A percentile compares a stretch with the other conserved stretches of the same genome.
phyloP scores from a whole-genome alignment of 345 rosid genomes.

The Linum tenue region DNA sequence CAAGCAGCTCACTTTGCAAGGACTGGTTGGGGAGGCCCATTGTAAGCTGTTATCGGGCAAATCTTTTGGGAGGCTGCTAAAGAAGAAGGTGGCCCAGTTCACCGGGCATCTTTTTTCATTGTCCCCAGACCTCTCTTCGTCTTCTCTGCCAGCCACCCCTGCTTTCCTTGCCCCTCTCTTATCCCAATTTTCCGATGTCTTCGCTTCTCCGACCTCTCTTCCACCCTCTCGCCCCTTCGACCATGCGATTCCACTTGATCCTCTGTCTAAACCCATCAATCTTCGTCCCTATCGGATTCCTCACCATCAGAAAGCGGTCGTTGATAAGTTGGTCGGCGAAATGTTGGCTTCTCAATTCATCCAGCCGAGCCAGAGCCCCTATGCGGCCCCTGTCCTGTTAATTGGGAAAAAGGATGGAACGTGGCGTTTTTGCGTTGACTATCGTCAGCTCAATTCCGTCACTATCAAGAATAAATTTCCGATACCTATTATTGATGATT shows the following conservation, averaged over 20 bases:
- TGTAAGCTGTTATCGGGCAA: background rate
- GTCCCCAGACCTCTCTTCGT: no score
- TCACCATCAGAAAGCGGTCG: background rate
- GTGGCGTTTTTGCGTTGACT: no score
- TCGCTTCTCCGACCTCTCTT: background rate
- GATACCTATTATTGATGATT: background rate
- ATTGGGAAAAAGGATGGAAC: background rate
- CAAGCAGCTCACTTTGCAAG: background rate
- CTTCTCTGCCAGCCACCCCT: no score
- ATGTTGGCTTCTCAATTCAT: background rate
- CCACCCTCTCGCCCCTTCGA: background rate
- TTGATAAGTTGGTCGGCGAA: background rate
- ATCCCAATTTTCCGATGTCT: background rate
- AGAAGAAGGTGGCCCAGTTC: background rate
- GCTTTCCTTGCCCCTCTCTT: no score
- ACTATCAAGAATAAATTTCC: background rate
- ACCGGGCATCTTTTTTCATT: background rate
- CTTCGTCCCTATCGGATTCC: background rate
- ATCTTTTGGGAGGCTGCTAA: background rate
- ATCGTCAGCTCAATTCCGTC: background rate
- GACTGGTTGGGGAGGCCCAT: background rate
- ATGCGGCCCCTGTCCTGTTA: background rate
- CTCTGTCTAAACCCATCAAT: background rate
- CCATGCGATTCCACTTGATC: background rate
- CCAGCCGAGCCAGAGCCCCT: background rate